These are phyloP conservation scores for Sabuloglossum arenarium DNA, from an alignment of 495 filamentous ascomycete genomes.

Conservation along the genomic window DNA sequence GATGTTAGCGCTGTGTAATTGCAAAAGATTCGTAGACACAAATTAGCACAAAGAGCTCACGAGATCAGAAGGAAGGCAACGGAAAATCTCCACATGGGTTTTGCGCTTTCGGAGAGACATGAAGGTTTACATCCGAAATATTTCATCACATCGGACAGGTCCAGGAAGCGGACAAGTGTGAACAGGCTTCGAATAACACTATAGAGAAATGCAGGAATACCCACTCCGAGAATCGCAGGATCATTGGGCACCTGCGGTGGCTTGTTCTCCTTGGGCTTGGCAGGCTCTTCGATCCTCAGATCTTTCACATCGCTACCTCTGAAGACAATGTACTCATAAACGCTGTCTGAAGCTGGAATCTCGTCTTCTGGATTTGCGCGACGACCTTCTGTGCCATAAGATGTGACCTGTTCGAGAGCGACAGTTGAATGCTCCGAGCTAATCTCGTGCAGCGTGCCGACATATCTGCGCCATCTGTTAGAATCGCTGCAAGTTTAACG, in stretches of 20 bases:
- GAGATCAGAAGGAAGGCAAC: slow-evolving; percentile 98
- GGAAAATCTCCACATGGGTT: slow-evolving; percentile 81
- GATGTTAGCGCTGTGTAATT: slow-evolving; percentile 2
- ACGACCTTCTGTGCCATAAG: slow-evolving; percentile 83
- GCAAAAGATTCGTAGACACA: neutral
- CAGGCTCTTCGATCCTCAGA: slow-evolving; percentile 67
- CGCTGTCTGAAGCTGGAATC: slow-evolving; percentile 53
- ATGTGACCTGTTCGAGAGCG: slow-evolving; percentile 83
- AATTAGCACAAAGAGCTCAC: neutral
- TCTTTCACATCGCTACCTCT: slow-evolving; percentile 98
- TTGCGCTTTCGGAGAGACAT: slow-evolving; percentile 74
- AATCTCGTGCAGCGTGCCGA: slow-evolving; percentile 91
- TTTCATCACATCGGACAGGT: slow-evolving; percentile 43
- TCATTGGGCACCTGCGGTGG: slow-evolving; percentile 74
- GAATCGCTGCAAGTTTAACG: neutral
- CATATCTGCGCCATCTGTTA: slow-evolving; percentile 39
- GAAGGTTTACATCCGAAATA: slow-evolving; percentile 65
- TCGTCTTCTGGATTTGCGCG: slow-evolving; percentile 56
- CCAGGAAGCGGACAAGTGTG: neutral
- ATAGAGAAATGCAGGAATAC: slow-evolving; percentile 19
- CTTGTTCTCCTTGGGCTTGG: slow-evolving; percentile 49
- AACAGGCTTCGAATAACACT: neutral
- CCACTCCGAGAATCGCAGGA: slow-evolving; percentile 92
- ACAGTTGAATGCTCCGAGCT: slow-evolving; percentile 92
- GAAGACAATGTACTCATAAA: slow-evolving; percentile 99